phyloP scores from a whole-genome alignment of 2,329 filamentous ascomycete genomes.

The Colletotrichum ledebouriae region DNA sequence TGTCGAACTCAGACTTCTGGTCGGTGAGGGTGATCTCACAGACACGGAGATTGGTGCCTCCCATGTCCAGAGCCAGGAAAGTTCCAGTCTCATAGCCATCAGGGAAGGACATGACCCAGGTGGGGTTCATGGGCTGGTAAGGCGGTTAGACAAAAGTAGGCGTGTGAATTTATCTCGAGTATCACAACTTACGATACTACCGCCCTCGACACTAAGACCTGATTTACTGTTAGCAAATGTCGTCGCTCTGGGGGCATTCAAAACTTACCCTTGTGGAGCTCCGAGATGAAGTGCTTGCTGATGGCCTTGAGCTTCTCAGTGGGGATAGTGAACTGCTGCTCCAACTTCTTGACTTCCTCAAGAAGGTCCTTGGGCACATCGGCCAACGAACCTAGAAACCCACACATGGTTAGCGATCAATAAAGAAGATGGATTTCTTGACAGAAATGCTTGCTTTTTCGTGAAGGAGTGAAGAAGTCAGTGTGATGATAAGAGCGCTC shows the following conservation, averaged over 20 bases:
- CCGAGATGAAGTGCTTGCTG: conserved; percentile 87
- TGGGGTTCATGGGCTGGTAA: conserved; percentile 92
- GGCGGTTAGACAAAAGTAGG: conserved; percentile 43
- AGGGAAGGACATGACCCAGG: conserved; percentile 93
- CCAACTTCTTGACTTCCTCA: conserved; percentile 83
- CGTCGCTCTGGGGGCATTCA: conserved; percentile 15
- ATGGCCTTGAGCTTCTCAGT: conserved; percentile 88
- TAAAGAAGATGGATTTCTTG: background rate
- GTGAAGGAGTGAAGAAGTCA: conserved; percentile 36
- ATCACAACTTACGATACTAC: conserved; percentile 82
- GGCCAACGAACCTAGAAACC: conserved; percentile 81
- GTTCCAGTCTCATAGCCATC: conserved; percentile 89
- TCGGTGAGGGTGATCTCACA: conserved; percentile 93
- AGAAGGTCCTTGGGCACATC: conserved; percentile 90
- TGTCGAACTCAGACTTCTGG: conserved; percentile 90
- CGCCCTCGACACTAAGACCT: conserved; percentile 89
- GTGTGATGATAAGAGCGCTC: conserved; percentile 42
- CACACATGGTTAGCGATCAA: conserved; percentile 29
- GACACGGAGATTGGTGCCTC: conserved; percentile 94
- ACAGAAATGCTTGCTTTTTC: conserved; percentile 36
- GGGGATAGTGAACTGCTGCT: conserved; percentile 86
- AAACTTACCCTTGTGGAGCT: conserved; percentile 83
- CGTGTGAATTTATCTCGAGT: background rate
- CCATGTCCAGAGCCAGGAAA: conserved; percentile 93
- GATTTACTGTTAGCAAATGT: conserved; percentile 41